A percentile compares a stretch with the other conserved stretches of the same genome.
Evolutionary conservation across 2,329 filamentous ascomycete species (phyloP).

Genomic region (Xenoacremonium recifei): DNA sequence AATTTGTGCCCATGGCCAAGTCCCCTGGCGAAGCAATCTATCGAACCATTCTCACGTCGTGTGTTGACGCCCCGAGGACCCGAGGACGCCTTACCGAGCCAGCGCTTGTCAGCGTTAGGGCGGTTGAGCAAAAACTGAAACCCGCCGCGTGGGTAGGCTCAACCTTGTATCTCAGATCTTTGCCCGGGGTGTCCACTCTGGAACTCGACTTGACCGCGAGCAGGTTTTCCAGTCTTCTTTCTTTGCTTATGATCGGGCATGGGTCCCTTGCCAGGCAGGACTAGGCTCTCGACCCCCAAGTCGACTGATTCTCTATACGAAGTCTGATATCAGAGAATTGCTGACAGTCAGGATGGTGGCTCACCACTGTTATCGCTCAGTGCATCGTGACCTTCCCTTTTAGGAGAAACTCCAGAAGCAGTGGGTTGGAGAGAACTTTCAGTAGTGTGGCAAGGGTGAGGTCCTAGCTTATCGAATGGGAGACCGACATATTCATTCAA

Average conservation of each 20-base stretch:
- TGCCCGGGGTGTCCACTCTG: slow-evolving; percentile 6
- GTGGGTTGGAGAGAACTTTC: no score
- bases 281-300: no score
- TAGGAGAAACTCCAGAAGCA: no score
- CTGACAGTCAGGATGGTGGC: no score
- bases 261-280: slow-evolving; percentile 3
- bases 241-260: slow-evolving; percentile 7
- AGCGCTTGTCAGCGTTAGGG: slow-evolving; percentile 14
- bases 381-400: no score
- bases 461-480: no score
- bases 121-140: slow-evolving; percentile 29
- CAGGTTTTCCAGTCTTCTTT: slow-evolving; percentile 2
- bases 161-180: slow-evolving; percentile 17
- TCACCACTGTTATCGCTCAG: no score
- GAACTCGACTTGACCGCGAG: slow-evolving; percentile 8
- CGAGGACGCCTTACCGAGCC: slow-evolving; percentile 9
- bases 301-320: no score
- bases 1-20: slow-evolving; percentile 20
- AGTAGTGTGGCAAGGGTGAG: no score
- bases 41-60: slow-evolving; percentile 24
- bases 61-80: slow-evolving; percentile 6
- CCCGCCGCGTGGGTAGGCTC: slow-evolving; percentile 16
- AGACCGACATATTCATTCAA: no score
- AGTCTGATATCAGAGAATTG: no score
- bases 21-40: slow-evolving; percentile 7